Base-by-base conservation (phyloP, 352 stramenopile species). In the Aphanomyces astaci region DNA sequence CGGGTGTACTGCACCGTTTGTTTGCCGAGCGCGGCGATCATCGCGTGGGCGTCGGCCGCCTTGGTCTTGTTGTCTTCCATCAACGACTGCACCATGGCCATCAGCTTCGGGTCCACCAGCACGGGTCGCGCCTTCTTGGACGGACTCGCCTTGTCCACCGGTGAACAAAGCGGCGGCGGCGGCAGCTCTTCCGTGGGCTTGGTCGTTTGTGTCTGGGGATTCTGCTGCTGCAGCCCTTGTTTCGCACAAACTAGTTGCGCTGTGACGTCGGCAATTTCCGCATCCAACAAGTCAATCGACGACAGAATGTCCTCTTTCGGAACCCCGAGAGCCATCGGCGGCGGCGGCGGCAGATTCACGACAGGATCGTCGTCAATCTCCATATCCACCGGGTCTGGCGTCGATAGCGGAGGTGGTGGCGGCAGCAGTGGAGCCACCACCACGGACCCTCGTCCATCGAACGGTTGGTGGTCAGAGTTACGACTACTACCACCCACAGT, bases 231-330 rank as follows among this genome's bases (percentile, higher is more conserved):
- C 22, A 31, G 46, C 22, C 46, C 43, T 7, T 68, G 10, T 9
- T 52, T 51, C 1, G 22, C 28, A 33, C 39, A 25, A 17, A 10
- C 22, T 13, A 95, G 87, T 39, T 92, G 75, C n/a, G 85, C 80
- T 70, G 92, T 90, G 10, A 92, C 65, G 51, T 76, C 72, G 7
- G 74, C 73, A 66, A 93, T 93, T 11, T 78, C 76, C 0, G 78
- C 86, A 66, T 95, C 86, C 11, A 95, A 55, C 33, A 71, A 48
- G 59, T 95, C 86, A 48, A 95, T 95, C 15, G 84, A 79, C 4
- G 72, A 76, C n/a, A 95, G 71, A 72, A 95, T 92, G 25, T 81
- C 74, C 66, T 92, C 84, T 63, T 95, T 95, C n/a, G n/a, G n/a
- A n/a, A n/a, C n/a, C n/a, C n/a, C n/a, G n/a, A n/a, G n/a, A n/a